Evolutionary conservation across 2,329 filamentous ascomycete genomes (phyloP).

Genomic region (Pleomassaria siparia): DNA sequence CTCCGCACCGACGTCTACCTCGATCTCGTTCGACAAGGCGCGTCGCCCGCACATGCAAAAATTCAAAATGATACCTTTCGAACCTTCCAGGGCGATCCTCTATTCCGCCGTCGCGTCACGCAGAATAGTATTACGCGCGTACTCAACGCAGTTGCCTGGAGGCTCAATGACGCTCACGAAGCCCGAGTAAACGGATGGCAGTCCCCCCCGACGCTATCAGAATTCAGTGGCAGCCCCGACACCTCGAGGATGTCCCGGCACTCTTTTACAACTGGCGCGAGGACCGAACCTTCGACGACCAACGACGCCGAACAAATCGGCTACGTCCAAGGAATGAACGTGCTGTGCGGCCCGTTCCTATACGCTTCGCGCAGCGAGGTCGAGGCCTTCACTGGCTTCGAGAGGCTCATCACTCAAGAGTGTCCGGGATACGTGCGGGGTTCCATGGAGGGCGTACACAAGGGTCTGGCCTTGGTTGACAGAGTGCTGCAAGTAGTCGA

Average conservation of each 20-base stretch:
- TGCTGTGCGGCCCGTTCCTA: constrained; percentile 90
- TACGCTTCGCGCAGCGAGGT: constrained; percentile 94
- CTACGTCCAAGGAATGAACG: constrained; percentile 99
- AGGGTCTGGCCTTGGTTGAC: constrained; percentile 86
- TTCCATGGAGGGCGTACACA: constrained; percentile 96
- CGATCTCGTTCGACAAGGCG: constrained; percentile 84
- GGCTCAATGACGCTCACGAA: constrained; percentile 75
- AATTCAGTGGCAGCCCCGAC: constrained; percentile 53
- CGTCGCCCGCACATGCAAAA: constrained; percentile 93
- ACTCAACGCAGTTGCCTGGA: constrained; percentile 94
- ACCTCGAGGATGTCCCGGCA: constrained; percentile 37
- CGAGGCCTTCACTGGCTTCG: constrained; percentile 90
- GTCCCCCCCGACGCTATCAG: constrained; percentile 51
- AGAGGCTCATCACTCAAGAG: constrained; percentile 82
- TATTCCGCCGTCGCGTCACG: constrained; percentile 92
- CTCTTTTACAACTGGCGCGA: constrained; percentile 28
- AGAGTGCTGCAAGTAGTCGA: constrained; percentile 90
- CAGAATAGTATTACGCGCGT: constrained; percentile 93
- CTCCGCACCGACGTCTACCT: constrained; percentile 87
- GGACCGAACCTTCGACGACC: constrained; percentile 36
- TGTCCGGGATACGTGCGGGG: constrained; percentile 92
- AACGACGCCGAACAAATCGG: constrained; percentile 69
- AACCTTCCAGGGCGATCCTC: constrained; percentile 92
- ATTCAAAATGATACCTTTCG: constrained; percentile 98
- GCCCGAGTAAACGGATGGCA: constrained; percentile 57